phyloP scores from a whole-genome alignment of 805 yeast genomes.

The Candida manassasensis region DNA sequence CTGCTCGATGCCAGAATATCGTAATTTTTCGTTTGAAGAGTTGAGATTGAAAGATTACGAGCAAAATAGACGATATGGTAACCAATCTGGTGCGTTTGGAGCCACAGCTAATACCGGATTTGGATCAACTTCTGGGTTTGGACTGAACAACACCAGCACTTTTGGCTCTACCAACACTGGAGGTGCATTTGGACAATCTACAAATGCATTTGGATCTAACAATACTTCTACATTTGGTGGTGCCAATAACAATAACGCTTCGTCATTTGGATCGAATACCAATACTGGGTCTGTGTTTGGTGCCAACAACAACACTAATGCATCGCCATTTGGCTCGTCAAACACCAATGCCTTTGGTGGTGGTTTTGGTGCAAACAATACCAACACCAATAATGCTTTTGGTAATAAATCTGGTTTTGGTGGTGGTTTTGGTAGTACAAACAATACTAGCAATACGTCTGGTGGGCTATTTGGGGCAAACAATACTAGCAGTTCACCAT shows the following conservation, averaged over 20 bases:
- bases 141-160: conserved; percentile 14
- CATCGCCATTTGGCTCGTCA: conserved; percentile 33
- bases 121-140: conserved; percentile 24
- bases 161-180: conserved; percentile 19
- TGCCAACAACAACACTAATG: conserved; percentile 12
- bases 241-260: conserved; percentile 16
- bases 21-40: conserved; percentile 78
- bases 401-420: conserved; percentile 4
- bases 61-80: conserved; percentile 62
- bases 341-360: conserved; percentile 15
- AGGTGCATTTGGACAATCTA: conserved; percentile 37
- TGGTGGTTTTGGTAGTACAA: conserved; percentile 11
- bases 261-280: conserved; percentile 24
- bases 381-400: conserved; percentile 10
- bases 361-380: conserved; percentile 10
- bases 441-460: conserved; percentile 6
- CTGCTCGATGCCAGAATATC: conserved; percentile 86
- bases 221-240: conserved; percentile 23
- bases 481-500: conserved; percentile 5
- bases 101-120: conserved; percentile 30
- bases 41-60: conserved; percentile 84
- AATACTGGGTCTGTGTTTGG: conserved; percentile 18
- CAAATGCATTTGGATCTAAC: conserved; percentile 30
- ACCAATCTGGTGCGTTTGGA: conserved; percentile 17
- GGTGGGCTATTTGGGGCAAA: conserved; percentile 18